A percentile compares a stretch with the other conserved stretches of the same genome.
phyloP scores from a whole-genome alignment of 2,329 filamentous ascomycete genomes.

The Phyllosticta capitalensis region DNA sequence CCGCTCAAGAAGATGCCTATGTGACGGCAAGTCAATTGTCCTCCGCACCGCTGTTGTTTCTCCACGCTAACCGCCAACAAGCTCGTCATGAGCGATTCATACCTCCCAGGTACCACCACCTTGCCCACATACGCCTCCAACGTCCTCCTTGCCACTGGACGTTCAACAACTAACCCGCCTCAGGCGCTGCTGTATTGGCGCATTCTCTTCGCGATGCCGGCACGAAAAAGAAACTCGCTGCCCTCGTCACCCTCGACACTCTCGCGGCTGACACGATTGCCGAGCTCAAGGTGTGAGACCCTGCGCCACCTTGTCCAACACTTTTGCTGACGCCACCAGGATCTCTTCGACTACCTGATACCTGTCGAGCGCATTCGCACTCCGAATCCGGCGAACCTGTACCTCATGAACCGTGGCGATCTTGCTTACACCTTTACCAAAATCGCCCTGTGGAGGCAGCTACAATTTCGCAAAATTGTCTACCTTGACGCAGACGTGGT shows the following conservation, averaged over 20 bases:
- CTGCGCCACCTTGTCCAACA: slow-evolving; percentile 6
- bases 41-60: background rate
- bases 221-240: slow-evolving; percentile 74
- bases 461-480: slow-evolving; percentile 82
- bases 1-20: slow-evolving; percentile 49
- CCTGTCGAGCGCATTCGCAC: slow-evolving; percentile 75
- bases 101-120: slow-evolving; percentile 67
- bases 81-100: slow-evolving; percentile 87
- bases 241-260: slow-evolving; percentile 71
- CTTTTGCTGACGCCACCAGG: slow-evolving; percentile 37
- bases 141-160: background rate
- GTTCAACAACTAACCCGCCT: background rate
- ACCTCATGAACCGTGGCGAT: slow-evolving; percentile 85
- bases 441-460: slow-evolving; percentile 86
- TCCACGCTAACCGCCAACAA: slow-evolving; percentile 34
- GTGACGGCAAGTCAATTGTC: slow-evolving; percentile 46
- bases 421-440: slow-evolving; percentile 93
- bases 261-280: slow-evolving; percentile 66
- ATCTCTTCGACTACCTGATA: slow-evolving; percentile 80
- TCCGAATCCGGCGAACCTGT: slow-evolving; percentile 67
- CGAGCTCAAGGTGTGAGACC: slow-evolving; percentile 57
- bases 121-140: background rate
- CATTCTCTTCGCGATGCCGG: slow-evolving; percentile 90
- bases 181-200: slow-evolving; percentile 85
- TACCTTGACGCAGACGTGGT: slow-evolving; percentile 93